A percentile compares a stretch with the other conserved stretches of the same genome.
phyloP scores from a whole-genome alignment of 2,329 filamentous ascomycete species.

The Penicillium digitatum region DNA sequence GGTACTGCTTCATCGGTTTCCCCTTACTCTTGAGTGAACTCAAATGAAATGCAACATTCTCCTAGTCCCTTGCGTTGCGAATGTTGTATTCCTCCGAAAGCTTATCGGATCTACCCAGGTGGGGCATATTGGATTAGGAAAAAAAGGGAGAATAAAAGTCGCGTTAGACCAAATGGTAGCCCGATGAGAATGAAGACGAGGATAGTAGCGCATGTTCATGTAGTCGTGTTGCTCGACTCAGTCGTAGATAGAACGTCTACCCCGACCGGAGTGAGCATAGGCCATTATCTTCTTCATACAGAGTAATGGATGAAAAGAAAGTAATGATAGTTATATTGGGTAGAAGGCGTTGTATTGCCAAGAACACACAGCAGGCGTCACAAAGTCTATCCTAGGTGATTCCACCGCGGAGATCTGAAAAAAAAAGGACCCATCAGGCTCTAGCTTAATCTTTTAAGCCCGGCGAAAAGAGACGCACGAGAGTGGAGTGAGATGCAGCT shows the following conservation, averaged over 20 bases:
- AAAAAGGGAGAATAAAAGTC: neutral
- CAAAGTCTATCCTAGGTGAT: neutral
- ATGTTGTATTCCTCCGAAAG: neutral
- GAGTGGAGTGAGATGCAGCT: neutral
- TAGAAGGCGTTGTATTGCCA: neutral
- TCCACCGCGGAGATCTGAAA: neutral
- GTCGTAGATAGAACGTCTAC: neutral
- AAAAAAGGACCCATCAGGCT: neutral
- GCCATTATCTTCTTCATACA: neutral
- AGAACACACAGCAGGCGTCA: neutral
- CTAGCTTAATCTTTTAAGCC: neutral
- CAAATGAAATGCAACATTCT: neutral
- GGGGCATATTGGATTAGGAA: neutral
- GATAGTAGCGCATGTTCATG: neutral
- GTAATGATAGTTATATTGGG: neutral
- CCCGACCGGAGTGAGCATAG: neutral
- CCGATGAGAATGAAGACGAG: neutral
- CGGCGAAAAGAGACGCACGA: neutral
- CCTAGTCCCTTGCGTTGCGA: neutral
- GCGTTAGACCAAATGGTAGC: neutral
- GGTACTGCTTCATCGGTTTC: neutral
- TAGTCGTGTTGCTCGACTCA: neutral
- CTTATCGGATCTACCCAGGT: neutral
- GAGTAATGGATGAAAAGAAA: neutral
- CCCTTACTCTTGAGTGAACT: neutral